These are phyloP conservation scores for Maudiozyma humilis DNA, from an alignment of 1,139 yeast species.

Conservation along the genomic window DNA sequence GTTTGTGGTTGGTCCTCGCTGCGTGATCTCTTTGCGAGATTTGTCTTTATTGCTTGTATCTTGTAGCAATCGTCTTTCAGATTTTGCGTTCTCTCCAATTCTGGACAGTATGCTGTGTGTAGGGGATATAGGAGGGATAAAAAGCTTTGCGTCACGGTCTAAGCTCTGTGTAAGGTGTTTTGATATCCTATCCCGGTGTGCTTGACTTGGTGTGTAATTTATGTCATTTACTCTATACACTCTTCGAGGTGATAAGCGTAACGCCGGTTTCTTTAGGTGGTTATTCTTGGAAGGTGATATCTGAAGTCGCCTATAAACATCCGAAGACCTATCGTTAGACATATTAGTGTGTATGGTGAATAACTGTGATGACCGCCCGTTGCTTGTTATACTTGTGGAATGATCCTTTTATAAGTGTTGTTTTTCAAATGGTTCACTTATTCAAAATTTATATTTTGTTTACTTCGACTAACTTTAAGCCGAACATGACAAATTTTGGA, in stretches of 20 bases:
- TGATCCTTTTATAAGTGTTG: neutral
- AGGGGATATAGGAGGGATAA: neutral
- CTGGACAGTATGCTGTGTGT: neutral
- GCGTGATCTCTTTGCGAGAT: neutral
- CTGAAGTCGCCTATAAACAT: conserved; percentile 22
- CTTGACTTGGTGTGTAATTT: conserved; percentile 21
- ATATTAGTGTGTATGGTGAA: neutral
- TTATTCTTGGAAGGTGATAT: conserved; percentile 21
- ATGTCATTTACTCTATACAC: conserved; percentile 5
- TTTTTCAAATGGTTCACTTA: neutral
- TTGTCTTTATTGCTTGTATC: neutral
- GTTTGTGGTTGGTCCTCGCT: conserved; percentile 8
- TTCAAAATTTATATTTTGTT: neutral
- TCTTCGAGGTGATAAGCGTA: conserved; percentile 20
- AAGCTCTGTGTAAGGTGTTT: conserved; percentile 10
- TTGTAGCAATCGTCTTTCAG: neutral
- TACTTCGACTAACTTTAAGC: neutral
- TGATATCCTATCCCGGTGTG: conserved; percentile 15
- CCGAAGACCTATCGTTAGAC: conserved; percentile 2
- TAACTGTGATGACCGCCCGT: conserved; percentile 6
- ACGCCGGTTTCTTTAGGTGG: conserved; percentile 21
- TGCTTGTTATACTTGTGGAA: conserved; percentile 3
- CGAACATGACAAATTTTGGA: too few species aligned
- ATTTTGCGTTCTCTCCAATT: neutral
- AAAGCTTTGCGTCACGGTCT: conserved; percentile 6